These are phyloP conservation scores for Blastocystis sp. DNA, from an alignment of 352 stramenopile species.

Conservation along the genomic window DNA sequence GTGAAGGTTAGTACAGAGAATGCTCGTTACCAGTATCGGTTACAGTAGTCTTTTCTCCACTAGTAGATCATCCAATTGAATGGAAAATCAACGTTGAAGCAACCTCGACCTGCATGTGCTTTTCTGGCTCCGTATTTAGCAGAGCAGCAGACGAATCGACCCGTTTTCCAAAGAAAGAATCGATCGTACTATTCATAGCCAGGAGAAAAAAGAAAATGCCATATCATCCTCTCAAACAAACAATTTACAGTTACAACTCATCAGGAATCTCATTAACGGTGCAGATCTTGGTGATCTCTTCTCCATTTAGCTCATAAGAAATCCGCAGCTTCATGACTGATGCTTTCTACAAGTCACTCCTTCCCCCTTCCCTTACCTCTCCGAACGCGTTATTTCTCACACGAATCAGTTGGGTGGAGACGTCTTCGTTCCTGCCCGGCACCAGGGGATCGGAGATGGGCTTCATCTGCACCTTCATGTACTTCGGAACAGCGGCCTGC, in stretches of 20 bases:
- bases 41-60: too few relatives aligned
- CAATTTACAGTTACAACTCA: not conserved
- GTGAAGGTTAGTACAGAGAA: too few relatives aligned
- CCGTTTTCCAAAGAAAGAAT: not conserved
- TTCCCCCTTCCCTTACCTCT: not conserved
- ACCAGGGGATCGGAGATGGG: constrained; percentile 36
- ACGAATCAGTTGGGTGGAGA: constrained; percentile 44
- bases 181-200: not conserved
- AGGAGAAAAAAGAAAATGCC: not conserved
- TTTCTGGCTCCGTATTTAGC: not conserved
- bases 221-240: not conserved
- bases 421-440: constrained; percentile 20
- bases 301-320: constrained; percentile 31
- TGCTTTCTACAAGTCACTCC: constrained; percentile 15
- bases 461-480: constrained; percentile 58
- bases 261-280: constrained; percentile 37
- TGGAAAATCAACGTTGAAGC: not conserved
- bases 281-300: constrained; percentile 2
- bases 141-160: not conserved
- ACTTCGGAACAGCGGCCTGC: constrained; percentile 30
- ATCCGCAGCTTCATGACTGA: constrained; percentile 38
- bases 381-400: constrained; percentile 20
- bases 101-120: not conserved
- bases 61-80: too few relatives aligned
- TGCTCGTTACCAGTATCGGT: too few relatives aligned